phyloP scores from a whole-genome alignment of 2,329 filamentous ascomycete species.

The Ceratocystis lukuohia region DNA sequence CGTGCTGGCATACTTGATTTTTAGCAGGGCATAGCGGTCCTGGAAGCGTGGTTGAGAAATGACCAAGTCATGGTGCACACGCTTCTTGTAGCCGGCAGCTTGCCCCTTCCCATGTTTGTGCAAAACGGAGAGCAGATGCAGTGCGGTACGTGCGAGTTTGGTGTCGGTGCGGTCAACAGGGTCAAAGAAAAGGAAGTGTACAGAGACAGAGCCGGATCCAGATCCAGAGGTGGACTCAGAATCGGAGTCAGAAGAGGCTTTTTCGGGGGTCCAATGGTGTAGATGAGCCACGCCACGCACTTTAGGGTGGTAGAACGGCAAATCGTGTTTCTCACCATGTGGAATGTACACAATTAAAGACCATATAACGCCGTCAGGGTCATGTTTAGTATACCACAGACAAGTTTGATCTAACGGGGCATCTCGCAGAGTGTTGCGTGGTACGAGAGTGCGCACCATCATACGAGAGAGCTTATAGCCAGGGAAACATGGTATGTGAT shows the following conservation, averaged over 20 bases:
- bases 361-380: slow-evolving; percentile 24
- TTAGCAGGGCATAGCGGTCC: slow-evolving; percentile 67
- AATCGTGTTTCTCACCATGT: slow-evolving; percentile 47
- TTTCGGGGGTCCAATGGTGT: slow-evolving; percentile 46
- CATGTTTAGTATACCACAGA: slow-evolving; percentile 44
- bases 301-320: slow-evolving; percentile 81
- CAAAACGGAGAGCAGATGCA: slow-evolving; percentile 53
- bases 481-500: slow-evolving; percentile 27
- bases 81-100: slow-evolving; percentile 58
- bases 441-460: slow-evolving; percentile 65
- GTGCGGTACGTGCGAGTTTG: slow-evolving; percentile 53
- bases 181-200: slow-evolving; percentile 46
- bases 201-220: slow-evolving; percentile 37
- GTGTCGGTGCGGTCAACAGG: slow-evolving; percentile 21
- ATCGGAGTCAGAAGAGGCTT: slow-evolving; percentile 21
- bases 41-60: slow-evolving; percentile 67
- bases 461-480: slow-evolving; percentile 26
- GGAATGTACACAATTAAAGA: slow-evolving; percentile 59
- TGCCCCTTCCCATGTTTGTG: slow-evolving; percentile 61
- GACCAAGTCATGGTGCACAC: slow-evolving; percentile 70
- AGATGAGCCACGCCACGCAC: slow-evolving; percentile 63
- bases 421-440: slow-evolving; percentile 68
- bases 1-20: slow-evolving; percentile 58
- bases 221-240: too few relatives aligned
- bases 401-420: slow-evolving; percentile 69